Percentiles rank a stretch among this genome's conserved stretches.
phyloP scores from a whole-genome alignment of 2,329 filamentous ascomycete genomes.

The Fusarium musae region DNA sequence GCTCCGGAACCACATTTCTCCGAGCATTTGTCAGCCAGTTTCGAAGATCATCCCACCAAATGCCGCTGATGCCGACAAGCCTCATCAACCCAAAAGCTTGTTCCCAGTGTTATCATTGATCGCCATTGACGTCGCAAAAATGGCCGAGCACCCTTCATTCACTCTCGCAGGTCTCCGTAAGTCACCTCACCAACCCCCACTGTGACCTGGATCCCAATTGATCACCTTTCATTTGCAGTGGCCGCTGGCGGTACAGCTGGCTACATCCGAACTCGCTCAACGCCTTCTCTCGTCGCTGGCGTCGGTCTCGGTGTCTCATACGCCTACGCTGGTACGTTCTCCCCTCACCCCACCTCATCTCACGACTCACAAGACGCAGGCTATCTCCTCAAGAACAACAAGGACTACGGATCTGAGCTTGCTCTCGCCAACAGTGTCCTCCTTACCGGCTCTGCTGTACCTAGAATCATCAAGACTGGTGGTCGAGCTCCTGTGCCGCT shows the following conservation, averaged over 20 bases:
- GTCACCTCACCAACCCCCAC: neutral
- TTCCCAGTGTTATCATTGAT: neutral
- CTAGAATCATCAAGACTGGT: conserved; percentile 53
- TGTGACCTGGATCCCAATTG: neutral
- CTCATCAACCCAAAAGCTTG: conserved; percentile 1
- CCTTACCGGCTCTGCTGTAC: conserved; percentile 51
- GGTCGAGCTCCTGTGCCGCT: conserved; percentile 52
- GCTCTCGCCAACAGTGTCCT: conserved; percentile 54
- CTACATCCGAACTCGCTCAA: conserved; percentile 42
- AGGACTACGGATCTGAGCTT: conserved; percentile 56
- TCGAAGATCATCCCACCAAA: neutral
- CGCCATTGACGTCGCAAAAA: conserved; percentile 20
- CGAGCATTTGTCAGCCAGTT: neutral
- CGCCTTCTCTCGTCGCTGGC: conserved; percentile 42
- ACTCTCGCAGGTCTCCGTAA: conserved; percentile 53
- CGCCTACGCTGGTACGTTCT: conserved; percentile 38
- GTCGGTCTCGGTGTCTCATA: conserved; percentile 41
- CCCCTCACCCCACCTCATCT: rapidly evolving
- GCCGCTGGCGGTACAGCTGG: conserved; percentile 42
- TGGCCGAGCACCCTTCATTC: conserved; percentile 56
- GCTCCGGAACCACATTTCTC: neutral
- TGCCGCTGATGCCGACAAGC: neutral
- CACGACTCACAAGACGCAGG: conserved; percentile 36
- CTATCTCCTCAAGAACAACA: conserved; percentile 55
- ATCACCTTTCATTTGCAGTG: conserved; percentile 14